Conservation (phyloP, 768 basidiomycete genomes). For the Kwoniella dendrophila region DNA sequence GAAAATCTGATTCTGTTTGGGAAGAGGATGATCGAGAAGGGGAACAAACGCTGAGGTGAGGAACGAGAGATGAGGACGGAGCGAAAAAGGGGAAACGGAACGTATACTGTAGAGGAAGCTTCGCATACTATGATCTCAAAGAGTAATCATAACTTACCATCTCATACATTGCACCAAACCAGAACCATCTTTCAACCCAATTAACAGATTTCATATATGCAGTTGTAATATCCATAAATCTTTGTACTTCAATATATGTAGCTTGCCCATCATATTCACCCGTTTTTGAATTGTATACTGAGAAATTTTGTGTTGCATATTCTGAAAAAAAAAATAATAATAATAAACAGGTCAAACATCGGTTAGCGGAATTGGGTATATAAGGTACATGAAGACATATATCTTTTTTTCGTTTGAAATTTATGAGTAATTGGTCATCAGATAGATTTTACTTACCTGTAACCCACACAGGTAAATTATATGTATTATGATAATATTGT, state of each 20-base stretch:
- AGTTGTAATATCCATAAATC: constrained; percentile 63
- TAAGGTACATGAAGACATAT: no score
- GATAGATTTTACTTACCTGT: constrained; percentile 56
- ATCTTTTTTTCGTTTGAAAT: no score
- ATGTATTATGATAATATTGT: constrained; percentile 62
- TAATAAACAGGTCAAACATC: not conserved
- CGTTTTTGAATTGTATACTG: constrained; percentile 20
- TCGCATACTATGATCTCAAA: not conserved
- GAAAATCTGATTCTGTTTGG: no score
- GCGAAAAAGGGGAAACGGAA: not conserved
- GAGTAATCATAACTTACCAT: constrained; percentile 54
- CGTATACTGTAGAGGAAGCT: no score
- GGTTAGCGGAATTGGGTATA: not conserved
- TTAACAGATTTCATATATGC: constrained; percentile 62
- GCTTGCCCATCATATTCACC: constrained; percentile 57
- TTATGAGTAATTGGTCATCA: no score
- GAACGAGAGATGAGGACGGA: not conserved
- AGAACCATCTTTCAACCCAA: constrained; percentile 66
- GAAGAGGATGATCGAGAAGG: no score
- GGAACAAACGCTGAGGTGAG: not conserved
- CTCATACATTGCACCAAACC: constrained; percentile 66
- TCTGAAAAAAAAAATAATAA: constrained; percentile 6
- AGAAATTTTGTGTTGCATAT: constrained; percentile 32
- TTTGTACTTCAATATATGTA: constrained; percentile 58
- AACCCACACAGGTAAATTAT: constrained; percentile 64